Base-by-base conservation (phyloP, 176 grass and related monocot genomes). In the Cenchrus americanus region DNA sequence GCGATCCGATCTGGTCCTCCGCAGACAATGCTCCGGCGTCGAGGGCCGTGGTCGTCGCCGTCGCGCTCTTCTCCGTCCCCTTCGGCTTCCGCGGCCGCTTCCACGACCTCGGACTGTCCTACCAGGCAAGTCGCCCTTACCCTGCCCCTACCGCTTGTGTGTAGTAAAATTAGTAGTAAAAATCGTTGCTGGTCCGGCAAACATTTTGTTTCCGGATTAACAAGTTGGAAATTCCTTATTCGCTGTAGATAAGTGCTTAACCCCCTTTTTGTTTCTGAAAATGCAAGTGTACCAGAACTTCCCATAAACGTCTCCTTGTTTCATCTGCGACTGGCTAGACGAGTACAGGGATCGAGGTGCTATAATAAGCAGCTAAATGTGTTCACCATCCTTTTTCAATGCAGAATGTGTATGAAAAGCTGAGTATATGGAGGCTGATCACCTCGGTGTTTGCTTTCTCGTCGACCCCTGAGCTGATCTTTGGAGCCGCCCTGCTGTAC, bases 21-120 rank as follows among this genome's bases (percentile, higher is more conserved):
- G 66, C 86, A 98, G 95, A 92, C 66, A 98, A 98, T 90, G 92
- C 96, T 55, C 93, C 93, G 10, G 91, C 94, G 66, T 93, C 96
- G 69, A 95, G 85, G 85, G 70, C 91, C 22, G 75, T 95, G 67
- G 91, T 98, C 49, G 70, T 87, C 84, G 79, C 85, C 66, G 89
- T 87, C 15, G 93, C 53, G 52, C 87, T 98, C 83, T 88, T 95
- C 88, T 92, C 96, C 53, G 52, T 95, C 76, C 14, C 86, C 32
- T 87, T 92, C 76, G 93, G 96, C 61, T 64, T 95, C 76, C 93
- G 89, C 44, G 69, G 74, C 51, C 85, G 88, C 73, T 93, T 67
- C 68, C 69, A 69, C 14, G 74, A 61, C 85, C 96, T 98, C 52
- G 96, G 96, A 34, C 87, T 98, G n/a, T 87, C 91, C 70, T 92